These are phyloP conservation scores for Alternaria hordeiaustralica DNA, from an alignment of 2,329 filamentous ascomycete species.

Conservation along the genomic window DNA sequence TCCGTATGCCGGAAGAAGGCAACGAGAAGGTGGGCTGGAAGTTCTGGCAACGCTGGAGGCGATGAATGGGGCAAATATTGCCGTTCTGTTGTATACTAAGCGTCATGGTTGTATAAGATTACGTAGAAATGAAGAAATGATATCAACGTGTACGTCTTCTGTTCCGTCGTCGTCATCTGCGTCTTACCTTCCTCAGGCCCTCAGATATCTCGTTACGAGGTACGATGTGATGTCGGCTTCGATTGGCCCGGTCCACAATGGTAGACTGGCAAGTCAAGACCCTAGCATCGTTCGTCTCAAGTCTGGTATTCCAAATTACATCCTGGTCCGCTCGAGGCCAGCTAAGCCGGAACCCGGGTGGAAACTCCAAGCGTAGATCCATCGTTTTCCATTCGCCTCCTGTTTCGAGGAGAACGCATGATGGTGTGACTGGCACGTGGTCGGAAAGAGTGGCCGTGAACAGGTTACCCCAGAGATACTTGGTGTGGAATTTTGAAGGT, in stretches of 20 bases:
- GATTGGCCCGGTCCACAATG: background rate
- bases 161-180: background rate
- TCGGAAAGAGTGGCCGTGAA: background rate
- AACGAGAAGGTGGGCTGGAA: constrained; percentile 49
- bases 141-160: background rate
- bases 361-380: background rate
- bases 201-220: background rate
- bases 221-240: background rate
- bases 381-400: background rate
- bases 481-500: too few relatives aligned
- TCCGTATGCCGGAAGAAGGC: constrained; percentile 24
- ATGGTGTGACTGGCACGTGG: background rate
- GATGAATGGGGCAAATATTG: constrained; percentile 1
- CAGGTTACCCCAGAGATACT: background rate
- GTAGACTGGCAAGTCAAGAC: background rate
- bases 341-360: background rate
- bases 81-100: background rate
- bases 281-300: background rate
- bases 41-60: constrained; percentile 55
- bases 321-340: background rate
- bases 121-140: constrained; percentile 4
- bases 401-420: background rate
- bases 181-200: background rate
- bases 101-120: background rate
- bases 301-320: background rate